Evolutionary conservation across 2,329 filamentous ascomycete genomes (phyloP).

Genomic region (Tolypocladium amazonense): DNA sequence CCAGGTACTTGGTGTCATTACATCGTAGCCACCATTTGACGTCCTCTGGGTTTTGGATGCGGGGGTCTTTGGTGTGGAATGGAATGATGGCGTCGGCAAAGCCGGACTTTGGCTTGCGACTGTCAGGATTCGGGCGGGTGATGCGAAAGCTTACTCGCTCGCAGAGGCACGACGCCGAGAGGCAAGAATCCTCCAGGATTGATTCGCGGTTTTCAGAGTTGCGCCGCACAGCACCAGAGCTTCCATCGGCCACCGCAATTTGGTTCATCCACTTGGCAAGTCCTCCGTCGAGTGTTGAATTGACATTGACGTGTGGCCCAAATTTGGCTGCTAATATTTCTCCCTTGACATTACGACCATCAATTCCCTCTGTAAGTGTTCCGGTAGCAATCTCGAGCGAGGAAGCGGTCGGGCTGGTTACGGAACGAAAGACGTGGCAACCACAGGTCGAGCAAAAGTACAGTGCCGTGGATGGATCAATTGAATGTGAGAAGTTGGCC

Average conservation of each 20-base stretch:
- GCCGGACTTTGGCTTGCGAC: constrained; percentile 30
- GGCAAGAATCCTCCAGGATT: not conserved
- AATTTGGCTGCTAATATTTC: not conserved
- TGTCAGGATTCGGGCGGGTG: constrained; percentile 39
- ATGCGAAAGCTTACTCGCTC: constrained; percentile 44
- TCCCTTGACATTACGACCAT: not conserved
- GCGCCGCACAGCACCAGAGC: not conserved
- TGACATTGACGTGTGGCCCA: not conserved
- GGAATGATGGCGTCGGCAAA: constrained; percentile 45
- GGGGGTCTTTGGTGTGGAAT: constrained; percentile 24
- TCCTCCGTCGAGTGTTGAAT: not conserved
- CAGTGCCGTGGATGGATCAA: constrained; percentile 7
- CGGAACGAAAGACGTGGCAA: constrained; percentile 26
- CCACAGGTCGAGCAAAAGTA: constrained; percentile 31
- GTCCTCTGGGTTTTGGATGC: constrained; percentile 31
- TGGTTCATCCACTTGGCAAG: constrained; percentile 1
- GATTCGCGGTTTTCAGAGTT: not conserved
- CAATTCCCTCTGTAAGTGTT: not conserved
- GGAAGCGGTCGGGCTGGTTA: not conserved
- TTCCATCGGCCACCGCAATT: not conserved
- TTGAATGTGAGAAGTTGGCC: not conserved
- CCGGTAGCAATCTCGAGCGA: not conserved
- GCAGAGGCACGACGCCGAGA: constrained; percentile 17
- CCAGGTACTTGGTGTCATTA: constrained; percentile 39
- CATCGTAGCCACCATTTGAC: constrained; percentile 51